Evolutionary conservation across 768 basidiomycete genomes (phyloP), one percentile per base, ranked within the genome.

Genomic region (Termitomyces sp.): DNA sequence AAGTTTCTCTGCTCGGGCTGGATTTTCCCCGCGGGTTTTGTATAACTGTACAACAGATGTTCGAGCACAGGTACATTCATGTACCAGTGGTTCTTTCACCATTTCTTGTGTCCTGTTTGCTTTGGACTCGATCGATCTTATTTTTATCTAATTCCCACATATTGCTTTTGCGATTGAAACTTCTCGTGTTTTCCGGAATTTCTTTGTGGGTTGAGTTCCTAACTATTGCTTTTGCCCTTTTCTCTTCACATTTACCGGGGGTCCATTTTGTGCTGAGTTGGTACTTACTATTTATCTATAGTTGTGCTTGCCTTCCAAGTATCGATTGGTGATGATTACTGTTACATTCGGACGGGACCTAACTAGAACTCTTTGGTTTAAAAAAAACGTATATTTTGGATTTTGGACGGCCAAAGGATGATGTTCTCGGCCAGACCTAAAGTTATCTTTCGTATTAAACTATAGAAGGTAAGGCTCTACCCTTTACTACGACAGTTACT

Each of bases 1-100:
- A 54, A 14, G 10, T 61, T 34, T 39, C 58, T 57, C 53, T 47
- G 27, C 46, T 50, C 46, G 59, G 60, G 64, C 50, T 59, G 59
- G 57, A 55, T 37, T 46, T 41, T 37, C 48, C 54, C 52, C 53
- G 56, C 36, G 54, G 59, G 55, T 57, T 58, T 36, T 61, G 51
- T 60, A 60, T 61, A 47, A 58, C 29, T 65, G 61, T 65, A 59
- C 59, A 61, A 61, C 59, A 59, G 57, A 46, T 47, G 46, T 59
- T 53, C 29, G 31, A 53, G 55, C 46, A 31, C 49, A 55, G 56
- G 57, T 57, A 41, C 51, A 50, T 53, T 7, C n/a, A 16, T 29
- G 60, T 49, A 52, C 34, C 32, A 46, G 47, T 56, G 54, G 27
- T 42, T 32, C 32, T 42, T 18, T 44, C 43, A 44, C 22, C 46